Evolutionary conservation across 805 yeast genomes (phyloP), one percentile per base, ranked within the genome.

Genomic region (Candida ascalaphidarum): DNA sequence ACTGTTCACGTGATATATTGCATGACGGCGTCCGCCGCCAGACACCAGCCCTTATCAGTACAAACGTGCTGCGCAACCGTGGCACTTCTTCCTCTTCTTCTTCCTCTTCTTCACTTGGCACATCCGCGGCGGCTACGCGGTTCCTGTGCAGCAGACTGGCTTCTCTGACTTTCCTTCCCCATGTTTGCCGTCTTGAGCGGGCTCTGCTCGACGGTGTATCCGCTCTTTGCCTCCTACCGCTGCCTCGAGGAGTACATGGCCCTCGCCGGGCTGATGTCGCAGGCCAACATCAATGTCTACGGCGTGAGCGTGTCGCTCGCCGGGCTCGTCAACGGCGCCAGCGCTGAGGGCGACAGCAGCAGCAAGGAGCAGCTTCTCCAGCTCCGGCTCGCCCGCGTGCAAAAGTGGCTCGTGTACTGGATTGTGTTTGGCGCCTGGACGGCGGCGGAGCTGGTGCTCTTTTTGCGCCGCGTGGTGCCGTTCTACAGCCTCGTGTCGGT

Each of bases 321-420:
- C 32, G 36, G 58, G 33, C 31, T 56, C 49, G 19, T 61, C 29
- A 50, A 51, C 40, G 44, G 39, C 21, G 58, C 58, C 13, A 41
- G 51, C 11, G 41, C 44, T 7, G 38, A 32, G 15, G 26, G 23
- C 22, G 32, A 26, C 17, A 23, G 17, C 21, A 21, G 36, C 11
- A 45, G 33, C 22, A 44, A 21, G 7, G 18, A 41, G 21, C 43
- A 34, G 22, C 28, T 34, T 17, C 25, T 52, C 26, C 54, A 48
- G 30, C 27, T 28, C 16, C 49, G 45, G 28, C 41, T 55, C 30
- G 34, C 53, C 21, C 21, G 45, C 5, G 38, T 58, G 23, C 60
- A 62, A 36, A 58, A 66, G 51, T 62, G 67, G 68, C 43, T 55
- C 17, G 48, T 58, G 16, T 59, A 81, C 52, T 84, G 95, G 94